These are phyloP conservation scores for Ilyonectria sp. DNA, from an alignment of 2,329 filamentous ascomycete species.

Conservation along the genomic window DNA sequence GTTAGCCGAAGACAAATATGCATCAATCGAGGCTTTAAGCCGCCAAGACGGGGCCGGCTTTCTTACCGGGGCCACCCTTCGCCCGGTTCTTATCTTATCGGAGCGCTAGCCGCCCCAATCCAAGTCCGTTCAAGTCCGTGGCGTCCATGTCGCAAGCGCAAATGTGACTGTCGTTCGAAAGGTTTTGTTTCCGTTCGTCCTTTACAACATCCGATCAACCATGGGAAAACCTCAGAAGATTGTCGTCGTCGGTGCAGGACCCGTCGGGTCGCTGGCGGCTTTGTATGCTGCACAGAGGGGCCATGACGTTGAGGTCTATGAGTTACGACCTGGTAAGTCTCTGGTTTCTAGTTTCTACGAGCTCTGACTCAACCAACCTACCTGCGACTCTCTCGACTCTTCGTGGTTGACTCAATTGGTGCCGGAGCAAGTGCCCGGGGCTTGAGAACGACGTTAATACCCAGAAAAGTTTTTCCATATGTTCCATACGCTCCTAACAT, in stretches of 20 bases:
- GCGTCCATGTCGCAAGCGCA: slow-evolving; percentile 9
- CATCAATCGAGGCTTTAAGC: not conserved
- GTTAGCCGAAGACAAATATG: slow-evolving; percentile 6
- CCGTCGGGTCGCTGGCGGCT: slow-evolving; percentile 92
- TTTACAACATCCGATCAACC: slow-evolving; percentile 40
- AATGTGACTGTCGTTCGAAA: slow-evolving; percentile 23
- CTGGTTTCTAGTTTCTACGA: slow-evolving; percentile 21
- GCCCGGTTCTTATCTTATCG: slow-evolving; percentile 19
- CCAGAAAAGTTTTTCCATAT: not conserved
- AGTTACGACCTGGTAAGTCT: slow-evolving; percentile 86
- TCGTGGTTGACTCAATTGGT: slow-evolving; percentile 21
- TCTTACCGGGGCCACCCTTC: not conserved
- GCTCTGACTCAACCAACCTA: slow-evolving; percentile 3
- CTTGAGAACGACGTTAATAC: slow-evolving; percentile 1
- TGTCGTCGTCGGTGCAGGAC: slow-evolving; percentile 91
- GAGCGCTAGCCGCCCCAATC: slow-evolving; percentile 8
- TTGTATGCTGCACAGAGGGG: slow-evolving; percentile 92
- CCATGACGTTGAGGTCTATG: slow-evolving; percentile 93
- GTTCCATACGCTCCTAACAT: not conserved
- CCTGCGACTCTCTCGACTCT: not conserved
- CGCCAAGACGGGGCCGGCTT: not conserved
- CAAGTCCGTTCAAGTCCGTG: not conserved
- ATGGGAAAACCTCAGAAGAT: slow-evolving; percentile 73
- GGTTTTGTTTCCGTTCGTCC: slow-evolving; percentile 42
- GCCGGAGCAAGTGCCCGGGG: slow-evolving; percentile 1